Evolutionary conservation across 352 stramenopile genomes (phyloP), one percentile per base, ranked within the genome.

Genomic region (Blastocystis sp.): DNA sequence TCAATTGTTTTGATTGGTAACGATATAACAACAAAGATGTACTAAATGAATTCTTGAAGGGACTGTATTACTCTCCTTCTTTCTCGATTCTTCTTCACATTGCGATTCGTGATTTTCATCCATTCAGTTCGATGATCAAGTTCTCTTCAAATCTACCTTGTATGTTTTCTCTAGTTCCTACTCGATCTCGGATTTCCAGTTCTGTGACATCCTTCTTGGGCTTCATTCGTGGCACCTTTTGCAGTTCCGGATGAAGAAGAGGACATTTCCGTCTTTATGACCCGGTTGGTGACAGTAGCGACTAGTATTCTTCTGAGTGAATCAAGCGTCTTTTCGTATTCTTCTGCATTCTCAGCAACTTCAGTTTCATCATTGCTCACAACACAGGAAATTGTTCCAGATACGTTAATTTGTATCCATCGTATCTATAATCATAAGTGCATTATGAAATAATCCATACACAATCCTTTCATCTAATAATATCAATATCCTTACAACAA

Each of bases 311-410:
- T 71, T 54, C 7, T 27, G 39, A 11, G 1, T 12, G 27, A 95
- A 9, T 42, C 56, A 14, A 6, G 7, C 42, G 35, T 46, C 54
- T 85, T 39, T 37, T 24, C 35, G 27, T 56, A 37, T 66, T 3
- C 19, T 59, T 75, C 51, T 81, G 42, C 95, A 91, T 39, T 93
- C 90, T 61, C n/a, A n/a, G n/a, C n/a, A n/a, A n/a, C n/a, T n/a
- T n/a, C n/a, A n/a, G 92, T 43, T 93, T 90, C 66, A 98, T 93
- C 77, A 99, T 94, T 63, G 97, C 93, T 46, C 95, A 91, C 63
- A 99, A 90, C 29, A 96, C 96, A 27, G 99, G 90, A 88, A 97
- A 98, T 89, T 99, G 99, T 21, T 96, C 97, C 27, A 91, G 95
- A 89, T 98, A 98, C 12, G 96, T 99, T 43, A 99, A 90, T n/a